A percentile compares a stretch with the other conserved stretches of the same genome.
Evolutionary conservation across 2,329 filamentous ascomycete genomes (phyloP).

Genomic region (Botrytis fabae): DNA sequence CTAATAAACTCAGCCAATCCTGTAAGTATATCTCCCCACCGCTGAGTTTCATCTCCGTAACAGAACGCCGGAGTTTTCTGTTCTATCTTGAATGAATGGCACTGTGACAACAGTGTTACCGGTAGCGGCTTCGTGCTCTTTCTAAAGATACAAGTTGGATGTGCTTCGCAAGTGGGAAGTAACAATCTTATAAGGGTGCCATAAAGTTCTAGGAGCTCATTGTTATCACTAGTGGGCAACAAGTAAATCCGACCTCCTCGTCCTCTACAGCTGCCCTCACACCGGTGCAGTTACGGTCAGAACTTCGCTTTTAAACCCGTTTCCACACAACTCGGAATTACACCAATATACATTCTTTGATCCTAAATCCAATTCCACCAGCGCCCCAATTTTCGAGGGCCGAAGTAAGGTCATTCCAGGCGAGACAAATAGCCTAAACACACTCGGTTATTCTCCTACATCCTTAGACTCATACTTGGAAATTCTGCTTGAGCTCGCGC

Average conservation of each 20-base stretch:
- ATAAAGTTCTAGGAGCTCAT: background rate
- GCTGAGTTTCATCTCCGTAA: background rate
- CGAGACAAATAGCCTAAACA: slow-evolving; percentile 60
- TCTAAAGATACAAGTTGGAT: background rate
- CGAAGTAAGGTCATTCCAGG: slow-evolving; percentile 27
- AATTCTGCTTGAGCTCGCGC: slow-evolving; percentile 53
- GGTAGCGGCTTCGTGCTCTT: background rate
- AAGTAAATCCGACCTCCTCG: slow-evolving; percentile 58
- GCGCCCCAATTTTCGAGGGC: slow-evolving; percentile 27
- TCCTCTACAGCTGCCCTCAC: slow-evolving; percentile 59
- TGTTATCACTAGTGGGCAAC: slow-evolving; percentile 59
- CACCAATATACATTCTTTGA: slow-evolving; percentile 71
- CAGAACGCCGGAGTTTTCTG: background rate
- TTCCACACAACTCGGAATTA: slow-evolving; percentile 63
- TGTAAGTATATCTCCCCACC: background rate
- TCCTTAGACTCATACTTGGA: slow-evolving; percentile 58
- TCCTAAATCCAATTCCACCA: slow-evolving; percentile 42
- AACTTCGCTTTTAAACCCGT: slow-evolving; percentile 66
- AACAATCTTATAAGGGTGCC: background rate
- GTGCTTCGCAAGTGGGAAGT: background rate
- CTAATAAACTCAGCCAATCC: slow-evolving; percentile 75
- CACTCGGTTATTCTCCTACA: slow-evolving; percentile 70
- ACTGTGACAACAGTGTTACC: background rate
- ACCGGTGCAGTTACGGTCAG: slow-evolving; percentile 76
- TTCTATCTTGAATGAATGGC: background rate